These are phyloP conservation scores for Corynespora cassiicola DNA, from an alignment of 2,329 filamentous ascomycete genomes.

Conservation along the genomic window DNA sequence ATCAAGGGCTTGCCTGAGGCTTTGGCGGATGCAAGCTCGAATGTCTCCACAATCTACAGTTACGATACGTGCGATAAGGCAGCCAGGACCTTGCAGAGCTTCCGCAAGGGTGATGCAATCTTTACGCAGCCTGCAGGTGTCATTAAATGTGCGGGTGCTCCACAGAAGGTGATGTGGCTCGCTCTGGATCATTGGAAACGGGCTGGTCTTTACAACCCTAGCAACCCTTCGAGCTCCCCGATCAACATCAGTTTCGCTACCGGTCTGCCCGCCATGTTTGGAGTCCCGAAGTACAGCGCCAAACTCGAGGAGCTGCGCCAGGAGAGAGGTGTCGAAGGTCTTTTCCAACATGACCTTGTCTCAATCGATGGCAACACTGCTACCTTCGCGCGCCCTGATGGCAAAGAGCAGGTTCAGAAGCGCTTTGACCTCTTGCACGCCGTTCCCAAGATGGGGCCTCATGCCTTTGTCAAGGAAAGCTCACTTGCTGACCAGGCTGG, in stretches of 20 bases:
- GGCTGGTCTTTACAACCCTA: slow-evolving; percentile 40
- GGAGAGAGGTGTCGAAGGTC: slow-evolving; percentile 44
- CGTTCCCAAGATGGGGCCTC: slow-evolving; percentile 46
- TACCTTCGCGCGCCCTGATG: slow-evolving; percentile 34
- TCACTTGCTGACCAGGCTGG: slow-evolving; percentile 42
- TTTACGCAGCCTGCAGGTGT: slow-evolving; percentile 49
- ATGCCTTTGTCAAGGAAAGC: slow-evolving; percentile 45
- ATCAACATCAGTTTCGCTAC: slow-evolving; percentile 49
- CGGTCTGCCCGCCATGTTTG: slow-evolving; percentile 48
- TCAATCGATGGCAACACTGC: slow-evolving; percentile 46
- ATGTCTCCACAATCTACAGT: slow-evolving; percentile 46
- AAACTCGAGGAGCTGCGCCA: slow-evolving; percentile 43
- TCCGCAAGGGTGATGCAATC: slow-evolving; percentile 43
- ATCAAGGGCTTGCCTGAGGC: slow-evolving; percentile 44
- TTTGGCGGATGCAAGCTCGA: slow-evolving; percentile 39
- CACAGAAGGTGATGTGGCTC: slow-evolving; percentile 52
- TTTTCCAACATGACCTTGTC: slow-evolving; percentile 48
- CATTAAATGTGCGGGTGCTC: slow-evolving; percentile 49
- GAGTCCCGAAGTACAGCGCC: slow-evolving; percentile 47
- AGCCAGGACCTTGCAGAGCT: slow-evolving; percentile 33
- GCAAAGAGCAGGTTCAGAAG: slow-evolving; percentile 32
- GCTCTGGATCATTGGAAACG: slow-evolving; percentile 47
- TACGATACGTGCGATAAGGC: slow-evolving; percentile 49
- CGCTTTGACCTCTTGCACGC: slow-evolving; percentile 48
- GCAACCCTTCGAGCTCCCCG: slow-evolving; percentile 27